Base-by-base conservation (phyloP, 1,284 basidiomycete genomes). In the Marasmius sp. region DNA sequence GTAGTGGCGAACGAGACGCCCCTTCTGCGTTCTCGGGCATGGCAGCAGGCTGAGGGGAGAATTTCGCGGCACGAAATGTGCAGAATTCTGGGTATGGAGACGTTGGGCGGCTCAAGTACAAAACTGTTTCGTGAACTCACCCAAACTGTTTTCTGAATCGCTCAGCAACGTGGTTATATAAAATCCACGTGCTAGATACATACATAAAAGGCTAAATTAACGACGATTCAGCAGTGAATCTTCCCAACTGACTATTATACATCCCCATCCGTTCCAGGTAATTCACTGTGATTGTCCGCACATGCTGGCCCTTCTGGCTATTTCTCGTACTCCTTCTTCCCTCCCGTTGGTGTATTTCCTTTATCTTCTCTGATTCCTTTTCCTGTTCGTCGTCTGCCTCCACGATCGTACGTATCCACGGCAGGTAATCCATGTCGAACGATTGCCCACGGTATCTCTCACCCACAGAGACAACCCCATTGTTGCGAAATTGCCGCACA, bases 331-430 rank as follows among this genome's bases (percentile, higher is more conserved):
- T 70, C 58, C 88, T 70, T 60, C 81, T 79, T 11, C 66, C 60
- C 72, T 65, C 61, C 12, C 52, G 36, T 37, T 37, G n/a, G 34
- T 37, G 33, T 65, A 66, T 61, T 64, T 66, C 63, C 66, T 69
- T 63, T 64, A 65, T 64, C 63, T 65, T 57, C 65, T 70, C 72
- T 67, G 66, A 63, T 69, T 51, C 67, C 49, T 62, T 64, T 70
- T 81, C 81, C 59, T 78, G 69, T 61, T 63, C 71, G 66, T 94
- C 92, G 67, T 97, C 94, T 27, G 79, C 77, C 14, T 64, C 70
- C n/a, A 91, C 85, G 73, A 97, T 91, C 60, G 77, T 68, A 60
- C 88, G 81, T 48, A 95, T 76, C 73, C 82, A 84, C 33, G 94
- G 89, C 64, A 86, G 77, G 71, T 93, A 91, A 56, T 96, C 92